Evolutionary conservation across 257 asterid species (phyloP), one percentile per base, ranked within the genome.

Genomic region (Plantago elongata): DNA sequence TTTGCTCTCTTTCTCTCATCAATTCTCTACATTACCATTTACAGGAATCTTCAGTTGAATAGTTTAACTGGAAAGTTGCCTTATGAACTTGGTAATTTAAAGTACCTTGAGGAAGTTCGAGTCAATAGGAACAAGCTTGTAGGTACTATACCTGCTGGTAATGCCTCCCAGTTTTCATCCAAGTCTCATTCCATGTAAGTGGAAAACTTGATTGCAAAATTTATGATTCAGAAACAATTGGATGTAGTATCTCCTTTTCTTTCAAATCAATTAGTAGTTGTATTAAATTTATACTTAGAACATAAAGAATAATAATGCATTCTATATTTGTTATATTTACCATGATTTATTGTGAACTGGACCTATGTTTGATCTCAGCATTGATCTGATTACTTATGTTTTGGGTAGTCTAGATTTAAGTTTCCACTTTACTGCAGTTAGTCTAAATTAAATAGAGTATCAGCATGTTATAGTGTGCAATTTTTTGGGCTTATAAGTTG

Each of bases 21-120:
- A 17, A 37, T 16, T 55, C n/a, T 51, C 56, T 69, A 4, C 63
- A 34, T 29, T 66, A 66, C 54, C 13, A 6, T 15, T 54, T 67
- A 68, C 71, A 88, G 98, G 75, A 83, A 91, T 74, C 86, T 91
- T 68, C 92, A 81, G 54, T 84, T 92, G 44, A 91, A 91, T 74
- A 86, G 81, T 60, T 74, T 91, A 77, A 79, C 89, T 15, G 98
- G 97, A 58, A 81, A 66, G 60, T 71, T 92, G 77, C 95, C 97
- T 54, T 58, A 83, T 47, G 93, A 83, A 72, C 81, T 89, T 70
- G 85, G 97, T 57, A 81, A 73, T 38, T 80, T 92, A 79, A 83
- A 77, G 54, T 63, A 72, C 83, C 96, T 89, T 55, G 82, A 75
- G 79, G 97, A 86, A 63, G 87, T 89, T 71, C 87, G 85, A 58